These are phyloP conservation scores for Podaxis mareebaensis DNA, from an alignment of 768 basidiomycete species.

Conservation along the genomic window DNA sequence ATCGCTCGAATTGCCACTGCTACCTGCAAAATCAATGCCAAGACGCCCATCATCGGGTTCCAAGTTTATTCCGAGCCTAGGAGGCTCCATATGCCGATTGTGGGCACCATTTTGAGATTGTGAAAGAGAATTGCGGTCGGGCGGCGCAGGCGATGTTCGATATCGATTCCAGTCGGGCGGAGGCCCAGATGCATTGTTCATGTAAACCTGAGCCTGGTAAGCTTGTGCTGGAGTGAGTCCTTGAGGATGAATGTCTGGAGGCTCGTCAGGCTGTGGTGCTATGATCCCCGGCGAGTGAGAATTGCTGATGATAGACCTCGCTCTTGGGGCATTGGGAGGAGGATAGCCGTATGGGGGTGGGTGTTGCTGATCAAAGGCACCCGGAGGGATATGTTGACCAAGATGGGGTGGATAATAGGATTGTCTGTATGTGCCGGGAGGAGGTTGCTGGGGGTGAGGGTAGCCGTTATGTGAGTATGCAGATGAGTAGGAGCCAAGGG, in stretches of 20 bases:
- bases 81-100: slow-evolving; percentile 29
- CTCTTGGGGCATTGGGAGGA: slow-evolving; percentile 40
- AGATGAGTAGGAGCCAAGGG: slow-evolving; percentile 39
- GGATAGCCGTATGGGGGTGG: slow-evolving; percentile 25
- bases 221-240: slow-evolving; percentile 78
- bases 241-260: slow-evolving; percentile 50
- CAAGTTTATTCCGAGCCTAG: slow-evolving; percentile 41
- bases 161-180: slow-evolving; percentile 30
- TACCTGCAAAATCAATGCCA: slow-evolving; percentile 52
- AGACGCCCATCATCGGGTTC: slow-evolving; percentile 60
- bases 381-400: slow-evolving; percentile 24
- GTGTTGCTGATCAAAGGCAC: slow-evolving; percentile 30
- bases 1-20: slow-evolving; percentile 37
- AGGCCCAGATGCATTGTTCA: slow-evolving; percentile 38
- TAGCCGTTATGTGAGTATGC: slow-evolving; percentile 27
- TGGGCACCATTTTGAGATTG: slow-evolving; percentile 27
- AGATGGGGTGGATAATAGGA: slow-evolving; percentile 35
- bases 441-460: slow-evolving; percentile 22
- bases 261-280: slow-evolving; percentile 46
- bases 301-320: slow-evolving; percentile 51
- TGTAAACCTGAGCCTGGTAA: slow-evolving; percentile 76
- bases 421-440: slow-evolving; percentile 34
- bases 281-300: slow-evolving; percentile 41
- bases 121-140: slow-evolving; percentile 24
- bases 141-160: slow-evolving; percentile 29